Evolutionary conservation across 192 early-diverging fungal species (phyloP).

Genomic region (Phlyctochytrium bullatum): DNA sequence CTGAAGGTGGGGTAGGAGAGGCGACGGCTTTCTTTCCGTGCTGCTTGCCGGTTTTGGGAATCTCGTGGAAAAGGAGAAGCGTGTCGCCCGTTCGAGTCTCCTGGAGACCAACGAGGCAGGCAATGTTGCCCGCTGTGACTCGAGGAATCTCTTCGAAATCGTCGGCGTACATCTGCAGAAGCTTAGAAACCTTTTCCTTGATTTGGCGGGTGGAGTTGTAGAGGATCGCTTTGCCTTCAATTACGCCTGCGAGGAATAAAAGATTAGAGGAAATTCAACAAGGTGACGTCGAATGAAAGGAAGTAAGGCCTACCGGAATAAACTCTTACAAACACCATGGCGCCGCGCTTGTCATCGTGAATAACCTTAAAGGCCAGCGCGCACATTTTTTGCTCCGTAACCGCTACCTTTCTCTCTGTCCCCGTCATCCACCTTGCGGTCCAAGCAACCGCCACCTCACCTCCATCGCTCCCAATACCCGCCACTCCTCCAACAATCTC

Average conservation of each 20-base stretch:
- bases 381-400: slow-evolving; percentile 47
- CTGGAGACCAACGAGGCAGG: slow-evolving; percentile 79
- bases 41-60: slow-evolving; percentile 36
- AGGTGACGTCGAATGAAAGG: slow-evolving; percentile 3
- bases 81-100: slow-evolving; percentile 86
- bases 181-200: slow-evolving; percentile 77
- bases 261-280: slow-evolving; percentile 15
- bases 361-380: slow-evolving; percentile 95
- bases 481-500: no score
- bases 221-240: slow-evolving; percentile 69
- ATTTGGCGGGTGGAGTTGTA: slow-evolving; percentile 47
- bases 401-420: slow-evolving; percentile 40
- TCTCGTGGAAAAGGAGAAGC: slow-evolving; percentile 49
- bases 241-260: no score
- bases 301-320: slow-evolving; percentile 79
- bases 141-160: slow-evolving; percentile 76
- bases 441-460: no score
- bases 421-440: slow-evolving; percentile 1
- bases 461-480: no score
- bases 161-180: slow-evolving; percentile 91
- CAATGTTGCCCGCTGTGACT: slow-evolving; percentile 78
- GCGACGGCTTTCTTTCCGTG: slow-evolving; percentile 22
- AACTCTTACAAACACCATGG: slow-evolving; percentile 87
- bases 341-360: slow-evolving; percentile 79
- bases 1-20: slow-evolving; percentile 6